Percentiles rank a stretch among this genome's conserved stretches.
These are phyloP conservation scores for Suillus alpinus DNA, from an alignment of 768 basidiomycete species.

Conservation along the genomic window DNA sequence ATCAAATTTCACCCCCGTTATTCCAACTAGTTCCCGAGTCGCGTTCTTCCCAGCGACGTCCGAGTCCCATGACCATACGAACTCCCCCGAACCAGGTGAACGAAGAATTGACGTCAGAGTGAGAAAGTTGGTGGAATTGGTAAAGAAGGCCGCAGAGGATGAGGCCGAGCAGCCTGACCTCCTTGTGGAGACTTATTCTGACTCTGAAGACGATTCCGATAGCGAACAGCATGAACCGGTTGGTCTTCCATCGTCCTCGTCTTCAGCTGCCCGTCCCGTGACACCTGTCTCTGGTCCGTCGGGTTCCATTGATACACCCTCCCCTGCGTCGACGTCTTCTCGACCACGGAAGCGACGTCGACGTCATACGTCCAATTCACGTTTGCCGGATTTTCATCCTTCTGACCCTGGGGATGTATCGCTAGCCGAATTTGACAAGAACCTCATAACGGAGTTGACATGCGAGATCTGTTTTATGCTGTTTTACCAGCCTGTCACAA, in stretches of 20 bases:
- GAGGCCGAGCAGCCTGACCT: constrained; percentile 8
- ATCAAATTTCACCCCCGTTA: constrained; percentile 29
- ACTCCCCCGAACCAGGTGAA: background rate
- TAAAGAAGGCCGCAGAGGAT: constrained; percentile 23
- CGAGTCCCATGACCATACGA: constrained; percentile 13
- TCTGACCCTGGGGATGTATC: constrained; percentile 21
- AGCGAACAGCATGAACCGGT: constrained; percentile 15
- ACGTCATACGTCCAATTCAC: constrained; percentile 25
- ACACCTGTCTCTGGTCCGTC: constrained; percentile 19
- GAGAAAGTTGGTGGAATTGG: constrained; percentile 50
- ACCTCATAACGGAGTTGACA: constrained; percentile 63
- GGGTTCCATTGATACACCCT: background rate
- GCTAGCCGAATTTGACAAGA: constrained; percentile 51
- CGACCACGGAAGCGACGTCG: constrained; percentile 27
- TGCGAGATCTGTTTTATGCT: constrained; percentile 92
- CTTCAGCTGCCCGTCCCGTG: constrained; percentile 34
- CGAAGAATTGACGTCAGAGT: constrained; percentile 51
- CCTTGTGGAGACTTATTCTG: constrained; percentile 20
- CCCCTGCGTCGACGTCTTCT: constrained; percentile 7
- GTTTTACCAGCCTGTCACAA: constrained; percentile 83
- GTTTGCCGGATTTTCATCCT: constrained; percentile 27
- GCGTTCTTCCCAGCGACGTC: constrained; percentile 34
- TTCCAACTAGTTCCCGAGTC: constrained; percentile 40
- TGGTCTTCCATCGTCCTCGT: constrained; percentile 13
- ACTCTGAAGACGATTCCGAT: constrained; percentile 32